Evolutionary conservation across 306 rosid genomes (phyloP).

Genomic region (Ammopiptanthus mongolicus): DNA sequence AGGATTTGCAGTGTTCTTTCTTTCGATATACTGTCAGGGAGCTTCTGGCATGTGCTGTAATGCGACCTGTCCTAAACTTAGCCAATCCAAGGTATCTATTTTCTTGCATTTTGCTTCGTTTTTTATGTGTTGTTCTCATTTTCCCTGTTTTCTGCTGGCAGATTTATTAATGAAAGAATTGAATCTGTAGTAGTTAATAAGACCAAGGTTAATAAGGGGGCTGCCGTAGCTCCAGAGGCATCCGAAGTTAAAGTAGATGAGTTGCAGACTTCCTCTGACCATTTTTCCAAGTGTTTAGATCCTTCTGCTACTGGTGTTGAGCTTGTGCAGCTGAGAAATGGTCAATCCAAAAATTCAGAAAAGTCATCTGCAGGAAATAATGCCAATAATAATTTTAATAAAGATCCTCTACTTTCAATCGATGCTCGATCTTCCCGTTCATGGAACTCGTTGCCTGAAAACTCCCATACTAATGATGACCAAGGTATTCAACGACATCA

Average conservation of each 20-base stretch:
- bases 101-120: constrained; percentile 17
- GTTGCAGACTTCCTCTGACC: constrained; percentile 48
- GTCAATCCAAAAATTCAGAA: constrained; percentile 40
- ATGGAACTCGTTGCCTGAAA: constrained; percentile 56
- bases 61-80: constrained; percentile 81
- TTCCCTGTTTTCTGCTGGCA: constrained; percentile 39
- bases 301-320: constrained; percentile 91
- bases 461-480: constrained; percentile 47
- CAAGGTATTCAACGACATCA: constrained; percentile 37
- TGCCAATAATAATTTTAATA: constrained; percentile 39
- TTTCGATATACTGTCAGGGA: constrained; percentile 81
- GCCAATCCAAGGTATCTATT: constrained; percentile 78
- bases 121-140: constrained; percentile 24
- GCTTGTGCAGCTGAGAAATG: constrained; percentile 72
- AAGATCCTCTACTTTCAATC: constrained; percentile 81
- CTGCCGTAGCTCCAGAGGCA: constrained; percentile 32
- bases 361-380: constrained; percentile 30
- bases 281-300: constrained; percentile 58
- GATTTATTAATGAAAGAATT: constrained; percentile 93
- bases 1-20: constrained; percentile 82
- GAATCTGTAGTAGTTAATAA: constrained; percentile 64
- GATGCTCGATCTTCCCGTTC: constrained; percentile 70
- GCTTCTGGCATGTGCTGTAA: constrained; percentile 95
- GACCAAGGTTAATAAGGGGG: constrained; percentile 58
- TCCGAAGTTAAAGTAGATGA: constrained; percentile 52